These are phyloP conservation scores for Monilinia polystroma DNA, from an alignment of 2,329 filamentous ascomycete species.

Conservation along the genomic window DNA sequence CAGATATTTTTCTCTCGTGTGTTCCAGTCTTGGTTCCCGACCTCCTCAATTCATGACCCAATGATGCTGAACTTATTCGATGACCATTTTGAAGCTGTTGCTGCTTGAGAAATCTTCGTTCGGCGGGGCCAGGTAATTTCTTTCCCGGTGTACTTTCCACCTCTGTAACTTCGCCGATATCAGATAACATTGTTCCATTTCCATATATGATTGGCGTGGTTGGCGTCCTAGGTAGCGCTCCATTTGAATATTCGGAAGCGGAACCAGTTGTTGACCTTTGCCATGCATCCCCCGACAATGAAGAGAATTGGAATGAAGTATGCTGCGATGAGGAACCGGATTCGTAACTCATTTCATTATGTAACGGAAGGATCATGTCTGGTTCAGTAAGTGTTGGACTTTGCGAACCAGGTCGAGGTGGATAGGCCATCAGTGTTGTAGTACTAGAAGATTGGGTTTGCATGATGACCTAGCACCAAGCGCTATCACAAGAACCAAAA, in stretches of 20 bases:
- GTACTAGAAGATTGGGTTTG: constrained; percentile 35
- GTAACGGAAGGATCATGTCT: constrained; percentile 85
- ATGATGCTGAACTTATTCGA: constrained; percentile 48
- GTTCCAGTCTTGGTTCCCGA: constrained; percentile 47
- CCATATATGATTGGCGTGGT: constrained; percentile 67
- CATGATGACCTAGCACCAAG: constrained; percentile 32
- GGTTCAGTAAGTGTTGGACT: constrained; percentile 90
- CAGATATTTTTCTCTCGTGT: constrained; percentile 54
- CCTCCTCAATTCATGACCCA: constrained; percentile 47
- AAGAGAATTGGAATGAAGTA: constrained; percentile 43
- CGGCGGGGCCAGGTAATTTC: constrained; percentile 37
- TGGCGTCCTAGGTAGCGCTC: constrained; percentile 47
- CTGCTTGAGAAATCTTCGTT: constrained; percentile 37
- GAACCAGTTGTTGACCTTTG: constrained; percentile 32
- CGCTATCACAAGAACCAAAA: not conserved
- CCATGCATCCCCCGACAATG: constrained; percentile 40
- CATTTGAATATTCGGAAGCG: constrained; percentile 37
- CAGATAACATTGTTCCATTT: constrained; percentile 67
- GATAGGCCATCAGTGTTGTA: constrained; percentile 42
- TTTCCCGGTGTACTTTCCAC: constrained; percentile 50
- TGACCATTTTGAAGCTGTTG: constrained; percentile 29
- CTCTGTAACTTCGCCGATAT: constrained; percentile 59
- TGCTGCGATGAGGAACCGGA: constrained; percentile 49
- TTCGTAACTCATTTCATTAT: constrained; percentile 55
- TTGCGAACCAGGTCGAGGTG: constrained; percentile 66